phyloP scores from a whole-genome alignment of 1,284 basidiomycete species.

The Trametes polyzona region DNA sequence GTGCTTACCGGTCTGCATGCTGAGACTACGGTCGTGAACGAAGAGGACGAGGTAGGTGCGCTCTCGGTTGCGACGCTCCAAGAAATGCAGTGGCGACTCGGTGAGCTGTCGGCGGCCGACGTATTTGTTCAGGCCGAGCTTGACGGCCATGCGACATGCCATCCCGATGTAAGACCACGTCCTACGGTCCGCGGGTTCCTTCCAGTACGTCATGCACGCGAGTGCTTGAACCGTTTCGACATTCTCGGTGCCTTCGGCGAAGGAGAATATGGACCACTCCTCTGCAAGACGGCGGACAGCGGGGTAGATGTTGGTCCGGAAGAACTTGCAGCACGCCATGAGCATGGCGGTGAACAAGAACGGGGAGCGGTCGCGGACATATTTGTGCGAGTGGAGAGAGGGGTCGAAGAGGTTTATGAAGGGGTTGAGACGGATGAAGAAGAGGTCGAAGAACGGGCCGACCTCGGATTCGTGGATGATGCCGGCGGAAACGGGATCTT shows the following conservation, averaged over 20 bases:
- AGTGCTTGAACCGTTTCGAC: conserved; percentile 86
- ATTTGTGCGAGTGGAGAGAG: conserved; percentile 69
- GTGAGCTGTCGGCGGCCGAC: conserved; percentile 52
- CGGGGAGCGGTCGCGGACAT: conserved; percentile 74
- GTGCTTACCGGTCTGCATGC: conserved; percentile 79
- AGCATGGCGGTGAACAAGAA: conserved; percentile 83
- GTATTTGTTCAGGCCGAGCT: conserved; percentile 76
- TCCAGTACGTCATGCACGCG: conserved; percentile 86
- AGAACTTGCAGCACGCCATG: conserved; percentile 86
- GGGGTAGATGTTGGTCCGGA: conserved; percentile 70
- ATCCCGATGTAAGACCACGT: conserved; percentile 87
- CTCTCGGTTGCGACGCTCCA: conserved; percentile 80
- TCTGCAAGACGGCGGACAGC: conserved; percentile 70
- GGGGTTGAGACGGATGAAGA: conserved; percentile 80
- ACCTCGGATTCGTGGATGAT: conserved; percentile 71
- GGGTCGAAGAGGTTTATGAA: conserved; percentile 87
- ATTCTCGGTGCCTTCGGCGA: conserved; percentile 73
- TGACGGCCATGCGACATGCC: conserved; percentile 86
- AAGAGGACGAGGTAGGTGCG: conserved; percentile 83
- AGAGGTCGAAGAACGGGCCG: conserved; percentile 69
- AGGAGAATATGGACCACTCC: conserved; percentile 74
- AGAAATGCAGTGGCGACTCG: conserved; percentile 64
- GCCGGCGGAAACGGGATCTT: conserved; percentile 71
- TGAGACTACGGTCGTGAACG: conserved; percentile 81
- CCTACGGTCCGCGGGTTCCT: conserved; percentile 78